Percentiles rank a stretch among this genome's conserved stretches.
Evolutionary conservation across 257 asterid species (phyloP).

Genomic region (Plantago ovata): DNA sequence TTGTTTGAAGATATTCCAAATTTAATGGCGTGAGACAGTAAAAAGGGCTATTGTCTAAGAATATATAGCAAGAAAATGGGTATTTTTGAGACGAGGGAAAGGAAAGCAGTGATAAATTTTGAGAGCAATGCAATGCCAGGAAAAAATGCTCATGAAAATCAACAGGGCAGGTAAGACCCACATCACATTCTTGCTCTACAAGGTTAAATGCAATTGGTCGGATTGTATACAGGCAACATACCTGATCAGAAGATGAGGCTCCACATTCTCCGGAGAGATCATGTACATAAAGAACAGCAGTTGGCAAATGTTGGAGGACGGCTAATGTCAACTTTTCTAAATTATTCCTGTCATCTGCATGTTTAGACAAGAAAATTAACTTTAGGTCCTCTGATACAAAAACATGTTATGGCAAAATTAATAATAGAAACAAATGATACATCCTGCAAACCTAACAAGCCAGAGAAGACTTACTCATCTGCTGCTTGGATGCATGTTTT

Average conservation of each 20-base stretch:
- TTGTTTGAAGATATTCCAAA: no score
- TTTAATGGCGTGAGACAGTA: no score
- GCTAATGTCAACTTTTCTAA: slow-evolving; percentile 96
- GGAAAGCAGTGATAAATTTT: not conserved
- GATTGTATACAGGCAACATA: slow-evolving; percentile 22
- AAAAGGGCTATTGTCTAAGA: no score
- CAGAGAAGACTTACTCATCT: not conserved
- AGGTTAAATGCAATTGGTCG: no score
- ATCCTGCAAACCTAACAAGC: not conserved
- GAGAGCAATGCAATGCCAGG: not conserved
- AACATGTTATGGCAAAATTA: no score
- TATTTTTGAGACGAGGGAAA: no score
- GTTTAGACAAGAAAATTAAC: slow-evolving; percentile 18
- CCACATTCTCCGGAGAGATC: slow-evolving; percentile 98
- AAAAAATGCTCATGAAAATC: slow-evolving; percentile 1
- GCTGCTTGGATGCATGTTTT: not conserved
- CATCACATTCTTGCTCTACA: not conserved
- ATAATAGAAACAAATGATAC: not conserved
- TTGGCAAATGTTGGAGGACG: slow-evolving; percentile 91
- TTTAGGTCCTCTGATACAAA: no score
- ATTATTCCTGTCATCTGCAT: slow-evolving; percentile 94
- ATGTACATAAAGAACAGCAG: slow-evolving; percentile 93
- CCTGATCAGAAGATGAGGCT: slow-evolving; percentile 96
- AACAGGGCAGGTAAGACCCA: not conserved
- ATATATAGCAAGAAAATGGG: no score